Evolutionary conservation across 2,329 filamentous ascomycete genomes (phyloP).

Genomic region (Ilyonectria destructans): DNA sequence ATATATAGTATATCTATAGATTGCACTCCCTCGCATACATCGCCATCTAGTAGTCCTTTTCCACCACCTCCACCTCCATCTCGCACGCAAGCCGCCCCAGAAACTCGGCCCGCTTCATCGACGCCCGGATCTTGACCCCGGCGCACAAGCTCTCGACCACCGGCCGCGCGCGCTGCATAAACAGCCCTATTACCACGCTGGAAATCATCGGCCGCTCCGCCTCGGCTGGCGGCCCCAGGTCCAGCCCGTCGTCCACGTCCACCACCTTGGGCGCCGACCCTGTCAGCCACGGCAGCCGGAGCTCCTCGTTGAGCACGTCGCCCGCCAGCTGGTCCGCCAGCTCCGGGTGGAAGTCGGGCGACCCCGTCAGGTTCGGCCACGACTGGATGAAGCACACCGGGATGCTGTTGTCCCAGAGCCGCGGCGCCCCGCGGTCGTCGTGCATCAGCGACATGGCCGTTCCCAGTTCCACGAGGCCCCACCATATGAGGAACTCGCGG

Average conservation of each 20-base stretch:
- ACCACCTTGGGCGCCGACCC: constrained; percentile 44
- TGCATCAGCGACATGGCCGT: constrained; percentile 44
- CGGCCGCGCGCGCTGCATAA: constrained; percentile 45
- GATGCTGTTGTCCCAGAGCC: constrained; percentile 48
- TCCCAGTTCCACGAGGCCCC: constrained; percentile 48
- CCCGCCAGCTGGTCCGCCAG: constrained; percentile 45
- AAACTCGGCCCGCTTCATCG: constrained; percentile 46
- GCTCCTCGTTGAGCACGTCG: constrained; percentile 48
- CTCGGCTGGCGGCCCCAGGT: constrained; percentile 30
- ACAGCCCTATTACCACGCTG: constrained; percentile 46
- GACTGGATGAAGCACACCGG: constrained; percentile 49
- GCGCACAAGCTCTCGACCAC: constrained; percentile 42
- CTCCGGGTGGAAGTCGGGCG: constrained; percentile 37
- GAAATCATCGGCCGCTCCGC: constrained; percentile 32
- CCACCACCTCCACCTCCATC: constrained; percentile 44
- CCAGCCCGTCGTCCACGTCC: constrained; percentile 46
- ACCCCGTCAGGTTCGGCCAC: constrained; percentile 47
- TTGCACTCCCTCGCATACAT: constrained; percentile 18
- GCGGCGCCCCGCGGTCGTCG: constrained; percentile 43
- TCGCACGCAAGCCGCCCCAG: constrained; percentile 46
- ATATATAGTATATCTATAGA: constrained; percentile 18
- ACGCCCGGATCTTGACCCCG: constrained; percentile 44
- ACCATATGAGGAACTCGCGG: constrained; percentile 48
- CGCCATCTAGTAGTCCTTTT: constrained; percentile 40
- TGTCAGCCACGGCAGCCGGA: constrained; percentile 44